phyloP scores from a whole-genome alignment of 78 protist species.

The Chrysochromulina tobinii region DNA sequence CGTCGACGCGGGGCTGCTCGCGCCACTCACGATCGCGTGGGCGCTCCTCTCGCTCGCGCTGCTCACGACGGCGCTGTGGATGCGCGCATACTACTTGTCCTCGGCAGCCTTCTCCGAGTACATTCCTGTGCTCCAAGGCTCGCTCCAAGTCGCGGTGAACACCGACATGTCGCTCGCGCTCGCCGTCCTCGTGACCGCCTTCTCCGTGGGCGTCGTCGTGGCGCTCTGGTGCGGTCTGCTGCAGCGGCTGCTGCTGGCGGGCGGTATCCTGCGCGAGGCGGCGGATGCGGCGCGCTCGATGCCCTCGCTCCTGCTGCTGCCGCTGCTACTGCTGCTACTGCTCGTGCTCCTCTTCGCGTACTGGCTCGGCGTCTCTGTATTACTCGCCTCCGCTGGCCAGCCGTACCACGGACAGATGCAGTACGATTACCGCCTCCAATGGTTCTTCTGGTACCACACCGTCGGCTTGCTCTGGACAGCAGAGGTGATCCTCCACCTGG shows the following conservation, averaged over 20 bases:
- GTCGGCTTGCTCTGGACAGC: not conserved
- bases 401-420: not conserved
- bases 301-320: not conserved
- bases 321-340: too few species aligned
- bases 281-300: not conserved
- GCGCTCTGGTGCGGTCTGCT: not conserved
- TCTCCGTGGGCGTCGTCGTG: not conserved
- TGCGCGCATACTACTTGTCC: not conserved
- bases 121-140: not conserved
- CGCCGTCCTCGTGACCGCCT: not conserved
- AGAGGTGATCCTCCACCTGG: not conserved
- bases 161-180: not conserved
- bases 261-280: conserved; percentile 9
- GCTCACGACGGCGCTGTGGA: not conserved
- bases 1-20: not conserved
- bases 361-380: not conserved
- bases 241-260: not conserved
- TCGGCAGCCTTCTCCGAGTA: not conserved
- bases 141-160: not conserved
- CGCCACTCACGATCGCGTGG: not conserved
- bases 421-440: not conserved
- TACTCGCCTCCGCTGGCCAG: not conserved
- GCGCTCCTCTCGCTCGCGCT: not conserved
- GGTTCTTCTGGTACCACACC: not conserved
- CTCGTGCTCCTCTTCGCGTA: not conserved